Conservation (phyloP, 352 stramenopile genomes). For the Pythium sp. region DNA sequence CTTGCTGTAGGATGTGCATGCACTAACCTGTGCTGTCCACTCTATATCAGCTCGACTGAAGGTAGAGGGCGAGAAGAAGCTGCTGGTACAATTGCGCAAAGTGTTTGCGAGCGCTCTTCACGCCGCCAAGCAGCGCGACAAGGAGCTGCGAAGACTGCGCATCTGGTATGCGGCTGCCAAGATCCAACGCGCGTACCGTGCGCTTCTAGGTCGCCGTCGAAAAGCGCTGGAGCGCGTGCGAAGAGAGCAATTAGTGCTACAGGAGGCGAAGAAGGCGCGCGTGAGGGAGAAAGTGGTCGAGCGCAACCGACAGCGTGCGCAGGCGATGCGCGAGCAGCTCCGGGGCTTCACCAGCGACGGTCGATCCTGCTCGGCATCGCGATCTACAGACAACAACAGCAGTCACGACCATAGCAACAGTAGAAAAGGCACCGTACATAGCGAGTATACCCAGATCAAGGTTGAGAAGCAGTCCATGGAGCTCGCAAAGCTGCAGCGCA, state of each 20-base stretch:
- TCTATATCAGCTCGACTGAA: slow-evolving; percentile 25
- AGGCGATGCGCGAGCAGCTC: slow-evolving; percentile 31
- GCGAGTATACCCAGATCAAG: neutral
- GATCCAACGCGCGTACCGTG: slow-evolving; percentile 37
- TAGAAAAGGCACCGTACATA: neutral
- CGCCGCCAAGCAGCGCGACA: slow-evolving; percentile 20
- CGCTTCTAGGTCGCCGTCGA: slow-evolving; percentile 10
- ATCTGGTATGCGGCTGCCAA: slow-evolving; percentile 26
- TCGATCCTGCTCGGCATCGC: neutral
- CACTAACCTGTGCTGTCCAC: neutral
- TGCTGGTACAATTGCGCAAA: slow-evolving; percentile 33
- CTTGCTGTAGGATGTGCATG: neutral
- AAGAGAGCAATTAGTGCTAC: slow-evolving; percentile 23
- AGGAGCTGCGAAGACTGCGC: slow-evolving; percentile 23
- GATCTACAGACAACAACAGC: slow-evolving; percentile 2
- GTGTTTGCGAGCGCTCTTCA: slow-evolving; percentile 22
- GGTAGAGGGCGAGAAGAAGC: slow-evolving; percentile 32
- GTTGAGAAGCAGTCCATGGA: slow-evolving; percentile 7
- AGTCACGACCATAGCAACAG: neutral
- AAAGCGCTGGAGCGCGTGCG: slow-evolving; percentile 18
- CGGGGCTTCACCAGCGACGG: neutral
- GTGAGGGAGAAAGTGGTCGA: slow-evolving; percentile 33
- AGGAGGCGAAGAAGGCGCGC: slow-evolving; percentile 30
- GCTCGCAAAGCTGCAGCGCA: slow-evolving; percentile 12
- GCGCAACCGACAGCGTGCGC: slow-evolving; percentile 40